Base-by-base conservation (phyloP, 2,329 filamentous ascomycete species). In the Lasiodiplodia theobromae region DNA sequence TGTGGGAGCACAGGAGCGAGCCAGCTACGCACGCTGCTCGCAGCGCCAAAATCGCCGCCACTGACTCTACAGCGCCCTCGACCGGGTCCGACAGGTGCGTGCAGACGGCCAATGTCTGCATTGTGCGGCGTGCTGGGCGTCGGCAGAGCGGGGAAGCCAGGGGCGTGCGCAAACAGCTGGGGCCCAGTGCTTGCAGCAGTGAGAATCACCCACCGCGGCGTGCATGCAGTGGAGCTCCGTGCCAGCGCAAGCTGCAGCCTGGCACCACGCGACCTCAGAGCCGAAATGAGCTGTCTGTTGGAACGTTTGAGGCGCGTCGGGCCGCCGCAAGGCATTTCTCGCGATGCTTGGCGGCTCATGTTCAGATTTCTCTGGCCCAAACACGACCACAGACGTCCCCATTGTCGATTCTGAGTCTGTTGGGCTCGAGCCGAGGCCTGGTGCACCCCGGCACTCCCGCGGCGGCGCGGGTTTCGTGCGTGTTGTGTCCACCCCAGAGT, bases 1-100 rank as follows among this genome's bases (percentile, higher is more conserved):
- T 67, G 60, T 40, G 58, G 68, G 54, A 64, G 60, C 60, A 52
- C 60, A 64, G 60, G 60, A 64, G 60, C 60, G 60, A 64, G 60
- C 60, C 44, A 64, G 60, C 60, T 52, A 52, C 60, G 47, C 60
- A 64, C 60, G 44, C 44, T 52, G 60, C 60, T 64, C 44, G 6
- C 31, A 38, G 47, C 12, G 60, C 47, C 44, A 64, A 64, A 64
- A 64, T 64, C 57, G 40, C 57, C 57, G 57, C 57, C 54, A 57
- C 54, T 40, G 54, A 23, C 38, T 49, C 40, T 40, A 25, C 6
- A 14, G 23, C 44, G 10, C 14, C 14, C 34, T 25, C 25, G 38
- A 12, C 12, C n/a, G 40, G 21, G 40, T 1, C 58, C 11, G 44
- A 21, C 11, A 23, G 40, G 44, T 52, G 47, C 25, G 47, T 34